Evolutionary conservation across 163 green algal genomes (phyloP), one percentile per base, ranked within the genome.

Genomic region (Volvox carteri): DNA sequence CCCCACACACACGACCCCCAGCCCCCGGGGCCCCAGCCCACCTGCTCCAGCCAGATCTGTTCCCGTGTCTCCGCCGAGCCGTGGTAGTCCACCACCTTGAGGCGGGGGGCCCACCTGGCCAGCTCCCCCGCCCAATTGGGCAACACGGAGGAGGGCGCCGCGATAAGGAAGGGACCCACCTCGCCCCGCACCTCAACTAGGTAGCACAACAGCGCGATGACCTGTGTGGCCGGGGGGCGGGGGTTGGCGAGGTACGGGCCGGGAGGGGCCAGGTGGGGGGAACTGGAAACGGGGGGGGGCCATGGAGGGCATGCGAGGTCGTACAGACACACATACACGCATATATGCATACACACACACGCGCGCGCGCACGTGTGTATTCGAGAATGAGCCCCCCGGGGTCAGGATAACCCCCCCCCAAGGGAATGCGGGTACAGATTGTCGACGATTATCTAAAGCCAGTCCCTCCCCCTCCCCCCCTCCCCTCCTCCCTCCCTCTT

Each of bases 61-160:
- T 92, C 93, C 1, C 95, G 90, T 23, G 92, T 80, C 2, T 95
- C 92, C 28, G 88, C 84, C 35, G 68, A 91, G n/a, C 95, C 95
- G 21, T 94, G 90, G 90, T 97, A 97, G 83, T 95, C 73, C 77
- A 97, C 91, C n/a, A 94, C 87, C 35, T 54, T 75, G 52, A 98
- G 90, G 6, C 54, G 68, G 1, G 97, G 97, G 21, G 96, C 92
- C 96, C 97, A 99, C 41, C 78, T 86, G 54, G 83, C 41, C 30
- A 99, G 93, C 95, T 99, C 97, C 0, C 84, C 23, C 28, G 93
- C 87, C 97, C 97, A 99, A 90, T 99, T 99, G 75, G 95, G 91
- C 70, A 99, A 91, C 72, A 99, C 93, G 11, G 96, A 97, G 37
- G 97, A 95, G 23, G 97, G 97, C 2, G 93, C 95, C 1, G 96